These are phyloP conservation scores for Acanthamoeba triangularis DNA, from an alignment of 208 protist genomes.

Conservation along the genomic window DNA sequence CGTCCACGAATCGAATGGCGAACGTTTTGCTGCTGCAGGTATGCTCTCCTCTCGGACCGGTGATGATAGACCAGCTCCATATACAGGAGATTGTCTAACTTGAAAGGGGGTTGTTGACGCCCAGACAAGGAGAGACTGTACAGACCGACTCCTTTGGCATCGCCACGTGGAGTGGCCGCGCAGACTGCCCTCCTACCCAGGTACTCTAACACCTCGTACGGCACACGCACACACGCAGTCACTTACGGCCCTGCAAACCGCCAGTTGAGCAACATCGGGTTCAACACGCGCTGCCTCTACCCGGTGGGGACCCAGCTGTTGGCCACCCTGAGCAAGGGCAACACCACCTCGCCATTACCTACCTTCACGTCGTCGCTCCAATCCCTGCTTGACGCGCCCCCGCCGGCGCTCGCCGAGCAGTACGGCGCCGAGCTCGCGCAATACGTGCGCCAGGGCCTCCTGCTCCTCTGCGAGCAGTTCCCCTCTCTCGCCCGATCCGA, in stretches of 20 bases:
- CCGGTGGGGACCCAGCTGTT: neutral
- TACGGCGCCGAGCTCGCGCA: neutral
- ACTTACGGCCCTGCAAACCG: neutral
- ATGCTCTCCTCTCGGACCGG: too few relatives aligned
- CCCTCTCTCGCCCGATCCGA: neutral
- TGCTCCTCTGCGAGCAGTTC: neutral
- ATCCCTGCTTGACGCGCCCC: neutral
- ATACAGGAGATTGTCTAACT: too few relatives aligned
- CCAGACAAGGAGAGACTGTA: neutral
- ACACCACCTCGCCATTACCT: neutral
- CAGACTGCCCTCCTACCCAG: conserved; percentile 12
- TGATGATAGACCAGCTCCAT: too few relatives aligned
- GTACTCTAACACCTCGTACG: neutral
- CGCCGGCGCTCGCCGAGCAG: neutral
- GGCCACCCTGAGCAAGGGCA: neutral
- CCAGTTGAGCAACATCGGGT: conserved; percentile 32
- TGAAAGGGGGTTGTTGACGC: too few relatives aligned
- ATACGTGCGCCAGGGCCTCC: neutral
- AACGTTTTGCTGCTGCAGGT: conserved; percentile 57
- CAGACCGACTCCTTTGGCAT: conserved; percentile 8
- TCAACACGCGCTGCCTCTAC: conserved; percentile 17
- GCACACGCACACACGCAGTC: neutral
- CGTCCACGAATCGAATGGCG: conserved; percentile 55
- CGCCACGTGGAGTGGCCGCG: neutral
- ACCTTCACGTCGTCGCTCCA: neutral